Evolutionary conservation across 1,139 yeast genomes (phyloP).

Genomic region (Debaryomyces robertsiae): DNA sequence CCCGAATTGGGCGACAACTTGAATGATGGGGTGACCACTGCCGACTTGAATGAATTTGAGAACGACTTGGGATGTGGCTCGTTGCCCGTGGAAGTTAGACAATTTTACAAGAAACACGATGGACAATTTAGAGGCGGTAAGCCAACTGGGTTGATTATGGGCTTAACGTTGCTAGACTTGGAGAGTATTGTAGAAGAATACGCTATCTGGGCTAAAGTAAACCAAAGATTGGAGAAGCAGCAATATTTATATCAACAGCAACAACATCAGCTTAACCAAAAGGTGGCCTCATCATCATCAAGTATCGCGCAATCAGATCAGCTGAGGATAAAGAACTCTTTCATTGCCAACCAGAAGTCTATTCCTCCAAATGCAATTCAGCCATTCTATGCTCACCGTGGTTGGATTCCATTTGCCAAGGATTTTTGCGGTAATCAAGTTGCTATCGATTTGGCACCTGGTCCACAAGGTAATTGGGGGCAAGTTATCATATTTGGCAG

Average conservation of each 20-base stretch:
- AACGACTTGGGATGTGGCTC: slow-evolving; percentile 64
- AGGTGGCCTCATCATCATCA: slow-evolving; percentile 21
- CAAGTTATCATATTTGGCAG: slow-evolving; percentile 66
- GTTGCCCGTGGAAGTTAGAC: slow-evolving; percentile 75
- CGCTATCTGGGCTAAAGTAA: slow-evolving; percentile 72
- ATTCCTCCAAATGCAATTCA: slow-evolving; percentile 61
- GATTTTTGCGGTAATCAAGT: slow-evolving; percentile 64
- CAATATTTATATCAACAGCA: slow-evolving; percentile 36
- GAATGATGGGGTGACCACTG: slow-evolving; percentile 69
- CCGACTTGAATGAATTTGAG: slow-evolving; percentile 78
- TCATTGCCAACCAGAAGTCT: slow-evolving; percentile 54
- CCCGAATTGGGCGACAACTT: slow-evolving; percentile 79
- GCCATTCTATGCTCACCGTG: slow-evolving; percentile 55
- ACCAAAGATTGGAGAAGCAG: slow-evolving; percentile 51
- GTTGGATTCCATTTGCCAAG: slow-evolving; percentile 62
- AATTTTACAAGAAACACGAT: slow-evolving; percentile 73
- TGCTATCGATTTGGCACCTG: slow-evolving; percentile 65
- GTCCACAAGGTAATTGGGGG: slow-evolving; percentile 61
- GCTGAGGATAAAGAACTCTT: slow-evolving; percentile 26
- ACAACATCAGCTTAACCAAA: slow-evolving; percentile 18
- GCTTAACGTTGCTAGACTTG: slow-evolving; percentile 68
- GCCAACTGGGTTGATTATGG: slow-evolving; percentile 75
- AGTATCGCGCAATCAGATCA: slow-evolving; percentile 6
- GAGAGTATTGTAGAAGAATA: slow-evolving; percentile 74
- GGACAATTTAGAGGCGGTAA: slow-evolving; percentile 80